Conservation (phyloP, 352 stramenopile species). For the Thalassiosira mediterranea region DNA sequence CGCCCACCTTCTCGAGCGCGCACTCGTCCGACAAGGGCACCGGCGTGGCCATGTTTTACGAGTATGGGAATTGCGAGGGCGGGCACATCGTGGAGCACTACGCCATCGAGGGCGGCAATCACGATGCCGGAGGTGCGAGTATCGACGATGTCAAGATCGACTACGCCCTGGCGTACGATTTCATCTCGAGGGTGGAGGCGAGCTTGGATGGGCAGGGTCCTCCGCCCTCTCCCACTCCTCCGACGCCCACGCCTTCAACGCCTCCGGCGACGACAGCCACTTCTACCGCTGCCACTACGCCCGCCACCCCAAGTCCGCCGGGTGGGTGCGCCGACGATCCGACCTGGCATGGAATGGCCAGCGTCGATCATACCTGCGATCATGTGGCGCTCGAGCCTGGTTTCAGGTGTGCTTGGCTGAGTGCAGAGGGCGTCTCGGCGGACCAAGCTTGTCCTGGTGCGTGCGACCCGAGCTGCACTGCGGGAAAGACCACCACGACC, state of each 20-base stretch:
- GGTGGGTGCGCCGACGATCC: conserved; percentile 8
- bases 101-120: conserved; percentile 2
- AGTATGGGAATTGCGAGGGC: conserved; percentile 1
- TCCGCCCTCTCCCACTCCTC: no score
- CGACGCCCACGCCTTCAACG: no score
- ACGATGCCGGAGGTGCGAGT: conserved; percentile 1
- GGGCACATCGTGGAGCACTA: conserved; percentile 17
- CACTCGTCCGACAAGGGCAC: background rate
- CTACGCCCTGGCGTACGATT: conserved; percentile 19
- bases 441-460: background rate
- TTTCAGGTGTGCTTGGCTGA: background rate
- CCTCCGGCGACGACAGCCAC: no score
- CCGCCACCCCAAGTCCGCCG: no score
- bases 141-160: conserved; percentile 6
- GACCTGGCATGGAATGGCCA: conserved; percentile 19
- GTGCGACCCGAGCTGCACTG: conserved; percentile 5
- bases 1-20: no score
- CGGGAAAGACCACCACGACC: no score
- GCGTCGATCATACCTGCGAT: conserved; percentile 19
- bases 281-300: no score
- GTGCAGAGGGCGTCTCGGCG: background rate
- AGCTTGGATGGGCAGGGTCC: no score
- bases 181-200: conserved; percentile 12
- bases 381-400: conserved; percentile 7
- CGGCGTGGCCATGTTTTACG: background rate